Conservation (phyloP, 2,329 filamentous ascomycete genomes). For the Aspergillus novoparasiticus region DNA sequence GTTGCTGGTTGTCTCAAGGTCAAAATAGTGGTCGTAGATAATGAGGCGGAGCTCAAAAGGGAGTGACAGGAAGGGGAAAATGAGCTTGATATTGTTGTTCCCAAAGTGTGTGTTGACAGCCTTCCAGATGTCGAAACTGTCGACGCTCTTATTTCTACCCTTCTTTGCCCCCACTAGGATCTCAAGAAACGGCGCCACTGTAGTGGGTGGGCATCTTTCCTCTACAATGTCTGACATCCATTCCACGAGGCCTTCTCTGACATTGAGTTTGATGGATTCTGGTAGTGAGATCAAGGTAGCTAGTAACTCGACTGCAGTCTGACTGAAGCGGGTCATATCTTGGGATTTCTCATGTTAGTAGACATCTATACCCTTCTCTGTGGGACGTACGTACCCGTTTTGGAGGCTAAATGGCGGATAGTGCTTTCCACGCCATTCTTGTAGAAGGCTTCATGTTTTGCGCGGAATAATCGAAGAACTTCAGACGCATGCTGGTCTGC, state of each 20-base stretch:
- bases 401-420: neutral
- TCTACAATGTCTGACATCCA: neutral
- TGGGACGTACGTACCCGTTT: neutral
- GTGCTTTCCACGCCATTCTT: neutral
- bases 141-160: neutral
- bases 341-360: neutral
- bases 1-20: neutral
- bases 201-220: neutral
- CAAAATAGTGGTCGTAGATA: neutral
- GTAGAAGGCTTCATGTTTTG: neutral
- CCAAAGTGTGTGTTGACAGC: neutral
- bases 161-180: neutral
- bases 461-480: neutral
- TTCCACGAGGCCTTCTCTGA: neutral
- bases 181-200: neutral
- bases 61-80: neutral
- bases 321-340: neutral
- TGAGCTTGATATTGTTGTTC: neutral
- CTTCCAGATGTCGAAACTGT: neutral
- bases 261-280: neutral
- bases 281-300: neutral
- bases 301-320: neutral
- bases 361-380: neutral
- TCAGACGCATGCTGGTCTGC: neutral
- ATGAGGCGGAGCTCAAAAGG: neutral